phyloP scores from a whole-genome alignment of 2,329 filamentous ascomycete species.

The Emergomyces orientalis region DNA sequence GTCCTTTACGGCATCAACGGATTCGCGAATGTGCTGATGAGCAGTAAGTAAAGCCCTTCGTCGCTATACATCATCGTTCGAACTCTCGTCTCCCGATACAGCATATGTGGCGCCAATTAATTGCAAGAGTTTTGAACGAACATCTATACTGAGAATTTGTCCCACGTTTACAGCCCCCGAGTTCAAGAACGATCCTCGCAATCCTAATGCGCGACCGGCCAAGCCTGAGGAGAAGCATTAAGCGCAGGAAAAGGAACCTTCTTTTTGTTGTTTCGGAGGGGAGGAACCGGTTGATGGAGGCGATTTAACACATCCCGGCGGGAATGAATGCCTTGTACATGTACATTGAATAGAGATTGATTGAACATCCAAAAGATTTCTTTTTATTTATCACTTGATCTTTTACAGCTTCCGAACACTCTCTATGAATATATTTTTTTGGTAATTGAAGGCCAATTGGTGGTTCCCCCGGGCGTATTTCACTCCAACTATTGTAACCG shows the following conservation, averaged over 20 bases:
- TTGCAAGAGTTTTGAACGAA: background rate
- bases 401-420: background rate
- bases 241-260: constrained; percentile 11
- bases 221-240: constrained; percentile 29
- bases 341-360: constrained; percentile 18
- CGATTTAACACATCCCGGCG: background rate
- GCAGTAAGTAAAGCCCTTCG: constrained; percentile 54
- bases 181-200: constrained; percentile 95
- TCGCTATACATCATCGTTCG: constrained; percentile 11
- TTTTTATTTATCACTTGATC: background rate
- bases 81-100: constrained; percentile 59
- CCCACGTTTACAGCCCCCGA: constrained; percentile 58
- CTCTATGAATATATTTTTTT: background rate
- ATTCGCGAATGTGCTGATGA: constrained; percentile 64
- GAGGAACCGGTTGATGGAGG: background rate
- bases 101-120: constrained; percentile 27
- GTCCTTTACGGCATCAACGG: constrained; percentile 90
- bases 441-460: background rate
- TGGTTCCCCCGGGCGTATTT: background rate
- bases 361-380: constrained; percentile 6
- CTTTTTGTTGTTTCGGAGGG: background rate
- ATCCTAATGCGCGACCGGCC: constrained; percentile 41
- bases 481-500: background rate
- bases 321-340: constrained; percentile 5
- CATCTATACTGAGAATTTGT: background rate